phyloP scores from a whole-genome alignment of 345 rosid species.

The Noccaea bulbosa region DNA sequence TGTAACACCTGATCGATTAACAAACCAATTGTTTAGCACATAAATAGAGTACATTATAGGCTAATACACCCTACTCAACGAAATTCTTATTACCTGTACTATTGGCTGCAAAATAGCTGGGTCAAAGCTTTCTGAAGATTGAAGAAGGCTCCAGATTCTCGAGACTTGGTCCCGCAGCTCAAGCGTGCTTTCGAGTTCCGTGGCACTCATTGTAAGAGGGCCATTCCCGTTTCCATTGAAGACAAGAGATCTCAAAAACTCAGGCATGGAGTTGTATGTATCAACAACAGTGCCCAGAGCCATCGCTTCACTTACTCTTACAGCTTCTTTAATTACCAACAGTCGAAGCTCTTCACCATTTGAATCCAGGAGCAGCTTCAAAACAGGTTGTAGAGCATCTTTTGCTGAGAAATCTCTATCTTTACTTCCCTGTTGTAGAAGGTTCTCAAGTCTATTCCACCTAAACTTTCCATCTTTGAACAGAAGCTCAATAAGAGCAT shows the following conservation, averaged over 20 bases:
- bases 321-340: slow-evolving; percentile 85
- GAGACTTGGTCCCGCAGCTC: slow-evolving; percentile 77
- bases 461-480: slow-evolving; percentile 96
- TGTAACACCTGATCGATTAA: slow-evolving; percentile 72
- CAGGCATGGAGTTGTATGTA: slow-evolving; percentile 69
- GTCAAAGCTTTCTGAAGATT: slow-evolving; percentile 78
- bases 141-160: slow-evolving; percentile 81
- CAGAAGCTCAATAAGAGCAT: slow-evolving; percentile 92
- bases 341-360: slow-evolving; percentile 80
- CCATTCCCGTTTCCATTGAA: slow-evolving; percentile 59
- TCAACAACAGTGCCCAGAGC: slow-evolving; percentile 64
- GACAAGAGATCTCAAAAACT: slow-evolving; percentile 53
- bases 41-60: background rate
- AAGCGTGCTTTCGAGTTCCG: slow-evolving; percentile 61
- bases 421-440: slow-evolving; percentile 85
- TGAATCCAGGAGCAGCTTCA: slow-evolving; percentile 69
- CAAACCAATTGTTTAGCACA: slow-evolving; percentile 12
- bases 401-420: slow-evolving; percentile 91
- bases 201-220: slow-evolving; percentile 57
- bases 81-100: slow-evolving; percentile 59
- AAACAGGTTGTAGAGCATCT: slow-evolving; percentile 89
- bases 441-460: slow-evolving; percentile 97
- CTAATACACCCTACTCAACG: slow-evolving; percentile 5
- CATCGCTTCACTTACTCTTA: slow-evolving; percentile 74
- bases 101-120: slow-evolving; percentile 78